These are phyloP conservation scores for Russula foetens DNA, from an alignment of 768 basidiomycete species.

Conservation along the genomic window DNA sequence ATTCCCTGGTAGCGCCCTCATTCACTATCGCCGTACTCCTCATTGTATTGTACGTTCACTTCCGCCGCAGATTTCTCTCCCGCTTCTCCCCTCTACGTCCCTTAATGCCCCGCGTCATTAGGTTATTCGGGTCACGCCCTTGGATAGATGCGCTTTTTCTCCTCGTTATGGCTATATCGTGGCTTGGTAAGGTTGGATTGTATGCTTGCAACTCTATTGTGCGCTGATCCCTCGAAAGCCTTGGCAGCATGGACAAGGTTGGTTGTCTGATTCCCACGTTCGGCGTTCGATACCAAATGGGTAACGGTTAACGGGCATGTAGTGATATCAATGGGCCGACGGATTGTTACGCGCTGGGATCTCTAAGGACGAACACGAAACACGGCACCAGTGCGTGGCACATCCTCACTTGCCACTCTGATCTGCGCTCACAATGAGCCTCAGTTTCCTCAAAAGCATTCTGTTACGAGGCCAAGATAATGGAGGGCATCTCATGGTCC, in stretches of 20 bases:
- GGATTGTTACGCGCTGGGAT: constrained; percentile 49
- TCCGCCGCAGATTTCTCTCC: background rate
- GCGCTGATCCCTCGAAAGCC: constrained; percentile 33
- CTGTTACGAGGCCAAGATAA: constrained; percentile 75
- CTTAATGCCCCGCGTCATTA: constrained; percentile 24
- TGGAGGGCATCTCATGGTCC: constrained; percentile 74
- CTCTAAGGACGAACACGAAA: constrained; percentile 37
- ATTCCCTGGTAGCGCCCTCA: constrained; percentile 56
- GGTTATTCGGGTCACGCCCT: constrained; percentile 65
- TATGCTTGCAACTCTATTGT: background rate
- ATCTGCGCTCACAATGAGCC: constrained; percentile 8
- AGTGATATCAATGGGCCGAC: constrained; percentile 64
- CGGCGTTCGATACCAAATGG: background rate
- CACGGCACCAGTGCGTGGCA: constrained; percentile 43
- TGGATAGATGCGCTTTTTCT: constrained; percentile 47
- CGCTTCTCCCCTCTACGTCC: background rate
- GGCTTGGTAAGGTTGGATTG: constrained; percentile 50
- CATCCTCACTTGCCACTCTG: background rate
- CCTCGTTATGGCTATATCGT: constrained; percentile 51
- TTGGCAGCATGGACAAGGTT: constrained; percentile 51
- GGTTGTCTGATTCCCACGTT: background rate
- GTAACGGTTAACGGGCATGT: background rate
- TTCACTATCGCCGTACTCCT: constrained; percentile 33
- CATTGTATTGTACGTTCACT: background rate
- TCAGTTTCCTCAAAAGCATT: constrained; percentile 49